These are phyloP conservation scores for Hyphopichia fennica DNA, from an alignment of 1,139 yeast species.

Conservation along the genomic window DNA sequence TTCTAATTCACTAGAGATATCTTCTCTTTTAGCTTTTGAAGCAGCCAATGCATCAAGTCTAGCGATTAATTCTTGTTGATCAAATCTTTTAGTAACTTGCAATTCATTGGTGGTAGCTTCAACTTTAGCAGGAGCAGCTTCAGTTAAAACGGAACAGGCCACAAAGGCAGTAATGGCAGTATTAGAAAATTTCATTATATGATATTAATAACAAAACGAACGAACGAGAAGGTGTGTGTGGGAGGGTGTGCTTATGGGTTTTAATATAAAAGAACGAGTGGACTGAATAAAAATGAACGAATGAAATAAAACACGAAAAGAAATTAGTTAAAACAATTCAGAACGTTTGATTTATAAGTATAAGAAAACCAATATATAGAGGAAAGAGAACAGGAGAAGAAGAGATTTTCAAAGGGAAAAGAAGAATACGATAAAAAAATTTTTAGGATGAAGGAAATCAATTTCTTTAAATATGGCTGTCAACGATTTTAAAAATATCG, in stretches of 20 bases:
- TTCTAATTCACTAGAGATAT: constrained; percentile 22
- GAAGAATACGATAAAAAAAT: no score
- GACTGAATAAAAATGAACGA: not conserved
- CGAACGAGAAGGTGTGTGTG: constrained; percentile 2
- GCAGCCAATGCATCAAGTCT: constrained; percentile 18
- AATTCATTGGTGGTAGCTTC: constrained; percentile 3
- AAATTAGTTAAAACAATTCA: no score
- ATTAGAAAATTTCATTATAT: constrained; percentile 24
- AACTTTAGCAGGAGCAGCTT: constrained; percentile 28
- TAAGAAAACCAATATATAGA: no score
- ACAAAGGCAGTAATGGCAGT: constrained; percentile 30
- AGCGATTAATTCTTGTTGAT: constrained; percentile 3
- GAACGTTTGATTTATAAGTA: no score
- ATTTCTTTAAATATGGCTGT: not conserved
- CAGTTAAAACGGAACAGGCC: constrained; percentile 23
- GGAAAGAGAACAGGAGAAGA: no score
- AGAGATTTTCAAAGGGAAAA: no score
- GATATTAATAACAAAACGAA: constrained; percentile 7
- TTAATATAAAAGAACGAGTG: no score
- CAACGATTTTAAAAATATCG: not conserved
- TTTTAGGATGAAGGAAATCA: constrained; percentile 7
- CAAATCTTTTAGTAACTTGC: constrained; percentile 4
- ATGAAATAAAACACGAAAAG: no score
- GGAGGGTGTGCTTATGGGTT: no score
- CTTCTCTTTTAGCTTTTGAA: constrained; percentile 32